Evolutionary conservation across 768 basidiomycete species (phyloP).

Genomic region (Lepiota subincarnata): DNA sequence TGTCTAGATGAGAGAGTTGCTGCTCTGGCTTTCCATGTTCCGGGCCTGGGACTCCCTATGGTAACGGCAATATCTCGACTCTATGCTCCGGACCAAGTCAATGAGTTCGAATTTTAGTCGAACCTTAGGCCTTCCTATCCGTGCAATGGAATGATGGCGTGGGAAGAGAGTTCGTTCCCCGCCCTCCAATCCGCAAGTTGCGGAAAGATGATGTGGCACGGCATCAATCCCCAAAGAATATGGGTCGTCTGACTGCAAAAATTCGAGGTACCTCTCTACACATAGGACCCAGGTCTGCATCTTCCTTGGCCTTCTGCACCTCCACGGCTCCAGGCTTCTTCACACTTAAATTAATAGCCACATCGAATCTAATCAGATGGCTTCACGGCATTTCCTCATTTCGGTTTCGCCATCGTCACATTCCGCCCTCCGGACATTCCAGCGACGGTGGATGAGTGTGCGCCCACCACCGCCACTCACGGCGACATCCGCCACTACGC

Average conservation of each 20-base stretch:
- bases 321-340: not conserved
- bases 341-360: not conserved
- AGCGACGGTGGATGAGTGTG: constrained; percentile 34
- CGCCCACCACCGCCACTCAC: constrained; percentile 20
- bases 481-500: not conserved
- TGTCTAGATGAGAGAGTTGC: no score
- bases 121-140: no score
- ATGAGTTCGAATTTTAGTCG: no score
- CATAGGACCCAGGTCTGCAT: not conserved
- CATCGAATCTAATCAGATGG: not conserved
- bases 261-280: no score
- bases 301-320: not conserved
- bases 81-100: no score
- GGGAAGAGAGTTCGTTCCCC: not conserved
- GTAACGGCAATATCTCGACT: no score
- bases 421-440: not conserved
- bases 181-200: constrained; percentile 1
- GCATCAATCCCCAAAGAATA: not conserved
- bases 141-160: not conserved
- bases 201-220: not conserved
- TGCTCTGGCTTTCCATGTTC: no score
- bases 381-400: not conserved
- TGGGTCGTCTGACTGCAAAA: no score
- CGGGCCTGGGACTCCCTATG: no score
- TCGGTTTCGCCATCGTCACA: not conserved